A percentile compares a stretch with the other conserved stretches of the same genome.
Evolutionary conservation across 129 eudicot genomes (phyloP).

Genomic region (Cynara cardunculus): DNA sequence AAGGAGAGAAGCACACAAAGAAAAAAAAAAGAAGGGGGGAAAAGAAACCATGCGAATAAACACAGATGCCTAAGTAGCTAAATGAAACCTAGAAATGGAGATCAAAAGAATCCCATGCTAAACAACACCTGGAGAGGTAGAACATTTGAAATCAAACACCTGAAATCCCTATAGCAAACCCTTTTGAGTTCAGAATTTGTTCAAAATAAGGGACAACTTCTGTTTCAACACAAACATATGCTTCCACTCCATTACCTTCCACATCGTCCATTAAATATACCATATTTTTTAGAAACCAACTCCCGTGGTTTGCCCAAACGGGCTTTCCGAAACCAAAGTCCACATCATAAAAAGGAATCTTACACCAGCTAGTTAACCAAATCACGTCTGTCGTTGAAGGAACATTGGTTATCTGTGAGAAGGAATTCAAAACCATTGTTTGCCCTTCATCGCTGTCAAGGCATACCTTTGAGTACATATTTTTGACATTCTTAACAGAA

Average conservation of each 20-base stretch:
- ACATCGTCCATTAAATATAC: not conserved
- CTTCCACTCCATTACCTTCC: conserved; percentile 12
- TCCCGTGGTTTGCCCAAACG: conserved; percentile 10
- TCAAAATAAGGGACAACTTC: not conserved
- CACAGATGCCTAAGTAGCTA: not conserved
- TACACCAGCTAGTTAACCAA: conserved; percentile 20
- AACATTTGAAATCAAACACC: not conserved
- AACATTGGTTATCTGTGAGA: not conserved
- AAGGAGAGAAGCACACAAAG: not conserved
- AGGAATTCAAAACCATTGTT: conserved; percentile 14
- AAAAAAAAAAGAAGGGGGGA: not conserved
- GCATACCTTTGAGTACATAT: not conserved
- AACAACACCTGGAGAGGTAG: not conserved
- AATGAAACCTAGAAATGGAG: not conserved
- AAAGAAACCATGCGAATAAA: not conserved
- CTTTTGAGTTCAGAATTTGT: not conserved
- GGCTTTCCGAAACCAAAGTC: conserved; percentile 26
- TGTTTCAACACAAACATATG: not conserved
- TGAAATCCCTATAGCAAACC: not conserved
- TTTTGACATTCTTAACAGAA: not conserved
- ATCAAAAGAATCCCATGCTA: not conserved
- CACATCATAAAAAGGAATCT: conserved; percentile 12
- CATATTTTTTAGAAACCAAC: not conserved
- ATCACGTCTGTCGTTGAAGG: not conserved
- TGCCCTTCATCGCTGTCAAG: conserved; percentile 16